Base-by-base conservation (phyloP, 2,329 filamentous ascomycete species). In the Aspergillus aculeatus region DNA sequence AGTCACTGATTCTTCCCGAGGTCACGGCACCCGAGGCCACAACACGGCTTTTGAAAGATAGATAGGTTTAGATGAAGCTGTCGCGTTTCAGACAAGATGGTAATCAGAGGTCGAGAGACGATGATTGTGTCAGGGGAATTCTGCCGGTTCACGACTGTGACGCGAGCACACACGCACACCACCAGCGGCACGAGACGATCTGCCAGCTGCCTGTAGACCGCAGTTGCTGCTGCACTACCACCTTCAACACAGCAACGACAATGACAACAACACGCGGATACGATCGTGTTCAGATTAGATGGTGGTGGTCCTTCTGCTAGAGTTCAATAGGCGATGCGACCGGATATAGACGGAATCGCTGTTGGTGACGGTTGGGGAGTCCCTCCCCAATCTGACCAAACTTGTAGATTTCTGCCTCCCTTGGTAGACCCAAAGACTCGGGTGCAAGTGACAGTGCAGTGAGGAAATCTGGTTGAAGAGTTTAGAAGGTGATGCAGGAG, bases 401-500 rank as follows among this genome's bases (percentile, higher is more conserved):
- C 19, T 38, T 16, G 47, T 35, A 24, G n/a, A 31, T 14, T 29
- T 47, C 7, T 44, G 16, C 32, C 32, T 44, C 38, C 21, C 5
- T n/a, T 1, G 23, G 26, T 16, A 12, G 4, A 50, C 14, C 14
- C 12, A 14, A 23, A 24, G 14, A 23, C 26, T 52, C 21, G 32
- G 5, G 31, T 14, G 31, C 26, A 29, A 52, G 14, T 35, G 32
- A 10, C 16, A 16, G 38, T 41, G n/a, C 16, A 16, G 38, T 44
- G 11, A 19, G 1, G 5, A 38, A 21, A 24, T 31, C 26, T 44
- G 41, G 44, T 12, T 16, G 6, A 47, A 10, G 24, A 44, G 19
- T 35, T 44, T 47, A 57, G 54, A 59, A 53, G 11, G n/a, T 14
- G 31, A 31, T 35, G 50, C 50, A 9, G 24, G 38, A 44, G 48